Evolutionary conservation across 257 asterid species (phyloP), one percentile per base, ranked within the genome.

Genomic region (Datura wrightii): DNA sequence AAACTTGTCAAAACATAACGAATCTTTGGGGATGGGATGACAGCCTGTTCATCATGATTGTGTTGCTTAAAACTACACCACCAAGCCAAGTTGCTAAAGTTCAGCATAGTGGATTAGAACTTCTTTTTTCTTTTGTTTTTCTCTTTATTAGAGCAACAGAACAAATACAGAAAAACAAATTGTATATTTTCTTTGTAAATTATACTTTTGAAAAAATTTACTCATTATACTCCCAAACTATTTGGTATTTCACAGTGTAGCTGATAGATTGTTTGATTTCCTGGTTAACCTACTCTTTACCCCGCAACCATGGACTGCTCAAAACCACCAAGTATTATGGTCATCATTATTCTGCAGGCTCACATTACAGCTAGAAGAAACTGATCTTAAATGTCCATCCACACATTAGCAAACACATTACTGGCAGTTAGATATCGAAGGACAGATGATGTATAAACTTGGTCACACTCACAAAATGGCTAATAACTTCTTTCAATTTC

Each of bases 171-270:
- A 58, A 58, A 6, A 74, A 48, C 13, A 74, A 48, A 74, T 74
- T 8, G 6, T 74, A 74, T 24, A 48, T 74, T 13, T 74, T 10
- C 80, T 46, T 11, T 74, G n/a, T 74, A 74, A 13, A 10, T 48
- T 50, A 31, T 24, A 14, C n/a, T 13, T 19, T 0, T 0, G 2
- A 1, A 2, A 1, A 2, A 0, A 11, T 76, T 48, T 76, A 50
- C 81, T 11, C 24, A 14, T 76, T 50, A 50, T 48, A 44, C 81
- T 76, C 81, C 81, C 59, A 36, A 76, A 50, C 62, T 76, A 76
- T 52, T 48, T 50, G 81, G 44, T 50, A 24, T 76, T 36, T 76
- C 46, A 7, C 31, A 50, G 44, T 3, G 5, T 50, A 76, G 81
- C 19, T 50, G 44, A 74, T 24, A 24, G 4, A 70, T 8, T 72